Conservation (phyloP, 2,329 filamentous ascomycete genomes). For the Leptodontidium sp. region DNA sequence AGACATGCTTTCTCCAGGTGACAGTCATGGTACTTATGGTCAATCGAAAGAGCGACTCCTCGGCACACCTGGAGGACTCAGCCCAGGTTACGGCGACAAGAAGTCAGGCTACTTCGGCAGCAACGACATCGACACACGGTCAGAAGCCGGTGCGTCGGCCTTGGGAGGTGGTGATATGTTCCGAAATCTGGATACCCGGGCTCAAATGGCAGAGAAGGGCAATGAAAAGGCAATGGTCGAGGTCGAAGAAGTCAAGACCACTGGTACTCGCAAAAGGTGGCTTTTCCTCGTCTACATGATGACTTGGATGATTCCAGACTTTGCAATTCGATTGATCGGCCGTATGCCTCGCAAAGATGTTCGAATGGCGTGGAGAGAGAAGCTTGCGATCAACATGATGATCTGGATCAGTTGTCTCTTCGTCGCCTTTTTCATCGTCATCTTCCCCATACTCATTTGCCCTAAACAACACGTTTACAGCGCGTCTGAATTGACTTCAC, state of each 20-base stretch:
- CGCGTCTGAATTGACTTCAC: constrained; percentile 74
- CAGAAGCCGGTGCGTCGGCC: constrained; percentile 90
- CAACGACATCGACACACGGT: constrained; percentile 78
- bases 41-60: constrained; percentile 68
- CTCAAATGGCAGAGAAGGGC: constrained; percentile 94
- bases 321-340: constrained; percentile 77
- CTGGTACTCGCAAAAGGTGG: constrained; percentile 88
- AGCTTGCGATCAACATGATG: constrained; percentile 95
- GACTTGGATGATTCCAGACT: constrained; percentile 89
- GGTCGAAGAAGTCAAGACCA: constrained; percentile 84
- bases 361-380: constrained; percentile 93
- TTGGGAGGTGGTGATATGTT: constrained; percentile 97
- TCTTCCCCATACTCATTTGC: constrained; percentile 88
- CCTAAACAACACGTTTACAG: constrained; percentile 91
- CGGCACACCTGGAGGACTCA: constrained; percentile 55
- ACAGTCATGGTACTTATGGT: constrained; percentile 60
- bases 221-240: constrained; percentile 91
- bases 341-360: constrained; percentile 93
- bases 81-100: constrained; percentile 74
- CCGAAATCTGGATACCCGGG: constrained; percentile 90
- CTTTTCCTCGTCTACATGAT: constrained; percentile 82
- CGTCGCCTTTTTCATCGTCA: constrained; percentile 87
- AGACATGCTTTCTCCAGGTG: constrained; percentile 65
- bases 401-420: constrained; percentile 88
- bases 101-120: constrained; percentile 80